Evolutionary conservation across 1,139 yeast species (phyloP).

Genomic region (Suhomyces taliae): DNA sequence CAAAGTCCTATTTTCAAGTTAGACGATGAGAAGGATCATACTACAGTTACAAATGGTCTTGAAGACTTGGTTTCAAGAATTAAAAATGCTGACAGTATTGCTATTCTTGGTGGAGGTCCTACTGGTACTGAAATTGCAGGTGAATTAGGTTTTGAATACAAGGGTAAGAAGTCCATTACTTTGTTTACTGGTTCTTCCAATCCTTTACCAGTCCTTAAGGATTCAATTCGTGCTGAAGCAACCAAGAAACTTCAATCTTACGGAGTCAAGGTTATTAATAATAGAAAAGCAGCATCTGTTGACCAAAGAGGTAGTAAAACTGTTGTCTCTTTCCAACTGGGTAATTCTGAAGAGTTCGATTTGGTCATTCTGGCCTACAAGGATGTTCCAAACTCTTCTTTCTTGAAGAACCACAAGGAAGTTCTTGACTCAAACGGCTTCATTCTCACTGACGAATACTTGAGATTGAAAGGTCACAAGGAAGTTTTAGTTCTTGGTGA

Average conservation of each 20-base stretch:
- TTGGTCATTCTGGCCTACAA: slow-evolving; percentile 26
- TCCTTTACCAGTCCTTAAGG: slow-evolving; percentile 23
- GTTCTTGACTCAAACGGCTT: slow-evolving; percentile 13
- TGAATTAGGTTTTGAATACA: slow-evolving; percentile 28
- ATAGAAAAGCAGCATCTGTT: slow-evolving; percentile 13
- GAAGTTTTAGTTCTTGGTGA: slow-evolving; percentile 38
- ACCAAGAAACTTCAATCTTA: slow-evolving; percentile 21
- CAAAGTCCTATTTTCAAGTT: slow-evolving; percentile 28
- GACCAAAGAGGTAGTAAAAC: slow-evolving; percentile 5
- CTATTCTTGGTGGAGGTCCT: slow-evolving; percentile 41
- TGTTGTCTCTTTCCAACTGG: slow-evolving; percentile 16
- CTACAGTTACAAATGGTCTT: slow-evolving; percentile 15
- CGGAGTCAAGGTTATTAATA: slow-evolving; percentile 29
- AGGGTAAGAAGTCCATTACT: slow-evolving; percentile 21
- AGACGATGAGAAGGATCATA: slow-evolving; percentile 14
- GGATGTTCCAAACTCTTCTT: slow-evolving; percentile 28
- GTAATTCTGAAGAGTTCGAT: slow-evolving; percentile 23
- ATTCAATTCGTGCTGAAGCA: slow-evolving; percentile 17
- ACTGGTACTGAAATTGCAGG: slow-evolving; percentile 44
- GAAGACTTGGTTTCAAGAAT: slow-evolving; percentile 17
- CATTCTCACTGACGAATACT: slow-evolving; percentile 26
- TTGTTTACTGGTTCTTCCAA: slow-evolving; percentile 28
- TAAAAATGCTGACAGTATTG: slow-evolving; percentile 25
- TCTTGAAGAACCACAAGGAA: slow-evolving; percentile 7
- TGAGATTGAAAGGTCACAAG: slow-evolving; percentile 22